Percentiles rank a stretch among this genome's conserved stretches.
phyloP scores from a whole-genome alignment of 805 yeast species.

The Pichia rugopelliculosa region DNA sequence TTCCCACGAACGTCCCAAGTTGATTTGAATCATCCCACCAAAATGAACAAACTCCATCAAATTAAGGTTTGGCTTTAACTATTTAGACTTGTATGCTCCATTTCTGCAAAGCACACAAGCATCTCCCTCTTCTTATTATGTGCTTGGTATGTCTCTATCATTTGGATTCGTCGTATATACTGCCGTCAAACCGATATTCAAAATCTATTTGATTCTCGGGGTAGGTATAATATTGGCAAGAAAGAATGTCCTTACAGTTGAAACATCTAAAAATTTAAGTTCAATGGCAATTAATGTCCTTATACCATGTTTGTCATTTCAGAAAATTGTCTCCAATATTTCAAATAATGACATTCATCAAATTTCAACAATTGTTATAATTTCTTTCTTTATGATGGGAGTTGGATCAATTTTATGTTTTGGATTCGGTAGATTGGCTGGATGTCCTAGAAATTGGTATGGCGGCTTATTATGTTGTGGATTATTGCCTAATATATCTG shows the following conservation, averaged over 20 bases:
- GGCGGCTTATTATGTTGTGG: slow-evolving; percentile 70
- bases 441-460: slow-evolving; percentile 63
- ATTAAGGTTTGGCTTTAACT: too few relatives aligned
- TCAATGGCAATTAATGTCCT: slow-evolving; percentile 60
- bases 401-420: slow-evolving; percentile 13
- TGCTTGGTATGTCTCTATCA: slow-evolving; percentile 11
- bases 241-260: slow-evolving; percentile 54
- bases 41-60: too few relatives aligned
- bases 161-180: slow-evolving; percentile 67
- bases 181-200: slow-evolving; percentile 77
- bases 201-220: slow-evolving; percentile 65
- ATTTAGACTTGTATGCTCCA: too few relatives aligned
- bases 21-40: too few relatives aligned
- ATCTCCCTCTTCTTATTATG: not conserved
- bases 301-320: slow-evolving; percentile 69
- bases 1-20: too few relatives aligned
- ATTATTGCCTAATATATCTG: slow-evolving; percentile 70
- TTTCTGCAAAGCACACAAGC: too few relatives aligned
- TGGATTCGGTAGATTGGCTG: slow-evolving; percentile 38
- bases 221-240: slow-evolving; percentile 60
- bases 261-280: slow-evolving; percentile 62
- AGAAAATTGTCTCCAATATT: slow-evolving; percentile 60
- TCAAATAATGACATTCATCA: slow-evolving; percentile 60
- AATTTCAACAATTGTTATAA: slow-evolving; percentile 55
- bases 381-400: slow-evolving; percentile 37